Evolutionary conservation across 352 stramenopile genomes (phyloP).

Genomic region (Paralagenidium karlingii): DNA sequence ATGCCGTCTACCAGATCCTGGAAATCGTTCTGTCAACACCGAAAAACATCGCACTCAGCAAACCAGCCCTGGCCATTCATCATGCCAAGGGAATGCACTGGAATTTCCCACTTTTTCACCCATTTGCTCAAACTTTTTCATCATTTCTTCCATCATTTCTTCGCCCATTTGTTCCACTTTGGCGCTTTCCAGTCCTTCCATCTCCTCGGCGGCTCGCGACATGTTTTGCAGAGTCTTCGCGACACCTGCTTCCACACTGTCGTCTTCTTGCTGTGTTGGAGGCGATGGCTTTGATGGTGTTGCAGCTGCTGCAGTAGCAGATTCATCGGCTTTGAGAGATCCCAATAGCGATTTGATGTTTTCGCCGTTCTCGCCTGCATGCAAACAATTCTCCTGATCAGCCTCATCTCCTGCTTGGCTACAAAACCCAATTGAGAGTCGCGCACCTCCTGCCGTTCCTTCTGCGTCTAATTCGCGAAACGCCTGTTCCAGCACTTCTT

Average conservation of each 20-base stretch:
- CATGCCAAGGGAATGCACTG: neutral
- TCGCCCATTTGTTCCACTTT: constrained; percentile 86
- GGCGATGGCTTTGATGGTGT: neutral
- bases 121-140: constrained; percentile 93
- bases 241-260: constrained; percentile 67
- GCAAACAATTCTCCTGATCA: neutral
- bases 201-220: constrained; percentile 77
- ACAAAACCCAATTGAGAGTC: neutral
- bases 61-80: neutral
- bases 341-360: constrained; percentile 64
- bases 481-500: constrained; percentile 75
- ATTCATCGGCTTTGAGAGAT: constrained; percentile 28
- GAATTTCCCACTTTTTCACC: constrained; percentile 73
- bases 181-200: constrained; percentile 68
- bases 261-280: constrained; percentile 21
- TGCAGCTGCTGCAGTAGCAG: neutral
- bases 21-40: constrained; percentile 80
- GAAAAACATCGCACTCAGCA: neutral
- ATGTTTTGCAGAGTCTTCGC: constrained; percentile 83
- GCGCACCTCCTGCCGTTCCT: constrained; percentile 13
- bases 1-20: constrained; percentile 94
- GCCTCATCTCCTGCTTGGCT: neutral
- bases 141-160: constrained; percentile 94
- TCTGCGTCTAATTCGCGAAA: constrained; percentile 71
- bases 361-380: constrained; percentile 24